Evolutionary conservation across 305 asterid genomes (phyloP).

Genomic region (Andrographis paniculata): DNA sequence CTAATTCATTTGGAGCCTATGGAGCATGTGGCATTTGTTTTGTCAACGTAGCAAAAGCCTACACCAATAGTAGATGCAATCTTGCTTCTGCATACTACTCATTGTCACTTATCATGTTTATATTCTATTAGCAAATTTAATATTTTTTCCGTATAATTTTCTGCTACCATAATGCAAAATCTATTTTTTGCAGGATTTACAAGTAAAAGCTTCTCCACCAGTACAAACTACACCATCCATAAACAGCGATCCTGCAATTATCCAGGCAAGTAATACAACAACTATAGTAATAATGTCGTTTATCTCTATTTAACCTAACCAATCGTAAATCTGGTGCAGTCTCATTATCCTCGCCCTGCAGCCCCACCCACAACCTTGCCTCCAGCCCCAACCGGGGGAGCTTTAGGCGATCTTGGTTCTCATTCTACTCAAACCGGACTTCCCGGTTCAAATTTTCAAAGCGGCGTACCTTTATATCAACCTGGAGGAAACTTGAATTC

Average conservation of each 20-base stretch:
- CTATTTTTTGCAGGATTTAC: constrained; percentile 63
- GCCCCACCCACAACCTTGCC: constrained; percentile 61
- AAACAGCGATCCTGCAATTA: constrained; percentile 89
- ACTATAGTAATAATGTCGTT: constrained; percentile 9
- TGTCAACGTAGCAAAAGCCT: too few species aligned
- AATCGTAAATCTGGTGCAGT: constrained; percentile 46
- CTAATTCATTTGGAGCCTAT: too few species aligned
- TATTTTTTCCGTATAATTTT: neutral
- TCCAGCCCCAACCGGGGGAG: constrained; percentile 43
- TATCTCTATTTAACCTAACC: constrained; percentile 12
- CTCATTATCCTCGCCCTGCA: constrained; percentile 71
- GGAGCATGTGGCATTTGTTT: too few species aligned
- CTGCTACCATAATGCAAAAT: neutral
- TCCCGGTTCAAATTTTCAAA: constrained; percentile 57
- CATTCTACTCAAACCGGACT: constrained; percentile 60
- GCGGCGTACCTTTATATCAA: constrained; percentile 71
- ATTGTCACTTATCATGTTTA: too few species aligned
- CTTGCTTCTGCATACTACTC: too few species aligned
- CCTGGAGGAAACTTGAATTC: constrained; percentile 87
- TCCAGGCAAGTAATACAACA: constrained; percentile 55
- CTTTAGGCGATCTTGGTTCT: constrained; percentile 46
- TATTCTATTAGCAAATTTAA: too few species aligned
- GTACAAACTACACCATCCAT: constrained; percentile 58
- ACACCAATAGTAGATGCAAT: too few species aligned
- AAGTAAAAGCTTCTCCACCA: constrained; percentile 85